phyloP scores from a whole-genome alignment of 768 basidiomycete genomes.

The Ramaria rubella region DNA sequence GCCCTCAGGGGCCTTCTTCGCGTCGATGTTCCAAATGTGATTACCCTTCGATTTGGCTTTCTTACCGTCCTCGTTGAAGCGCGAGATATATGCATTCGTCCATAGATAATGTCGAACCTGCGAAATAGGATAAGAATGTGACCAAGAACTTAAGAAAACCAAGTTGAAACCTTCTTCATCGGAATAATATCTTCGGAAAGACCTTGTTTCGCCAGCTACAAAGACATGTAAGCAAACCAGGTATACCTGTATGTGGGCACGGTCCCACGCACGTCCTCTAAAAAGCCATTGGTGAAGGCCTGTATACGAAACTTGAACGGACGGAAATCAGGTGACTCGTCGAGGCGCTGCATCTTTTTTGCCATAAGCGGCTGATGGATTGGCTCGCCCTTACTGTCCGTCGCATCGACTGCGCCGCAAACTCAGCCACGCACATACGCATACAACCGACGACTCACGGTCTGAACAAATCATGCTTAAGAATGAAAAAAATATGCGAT shows the following conservation, averaged over 20 bases:
- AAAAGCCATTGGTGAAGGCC: slow-evolving; percentile 92
- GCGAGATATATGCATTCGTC: slow-evolving; percentile 88
- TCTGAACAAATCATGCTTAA: slow-evolving; percentile 86
- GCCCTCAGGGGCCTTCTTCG: slow-evolving; percentile 63
- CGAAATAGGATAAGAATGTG: slow-evolving; percentile 4
- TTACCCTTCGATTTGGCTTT: slow-evolving; percentile 99
- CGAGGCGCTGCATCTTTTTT: slow-evolving; percentile 96
- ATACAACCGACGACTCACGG: slow-evolving; percentile 44
- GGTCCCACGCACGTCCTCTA: slow-evolving; percentile 65
- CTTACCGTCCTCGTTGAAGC: slow-evolving; percentile 98
- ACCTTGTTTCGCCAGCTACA: slow-evolving; percentile 75
- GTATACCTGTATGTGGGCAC: slow-evolving; percentile 14
- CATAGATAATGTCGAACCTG: slow-evolving; percentile 93
- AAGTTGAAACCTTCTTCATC: slow-evolving; percentile 74
- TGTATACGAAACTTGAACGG: slow-evolving; percentile 99
- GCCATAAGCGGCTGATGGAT: slow-evolving; percentile 99
- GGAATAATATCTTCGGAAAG: slow-evolving; percentile 93
- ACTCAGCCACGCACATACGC: slow-evolving; percentile 10
- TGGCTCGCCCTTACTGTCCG: slow-evolving; percentile 90
- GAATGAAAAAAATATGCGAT: slow-evolving; percentile 87
- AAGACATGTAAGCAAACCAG: not conserved
- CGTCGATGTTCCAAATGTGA: slow-evolving; percentile 98
- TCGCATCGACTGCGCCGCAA: slow-evolving; percentile 67
- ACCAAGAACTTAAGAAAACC: slow-evolving; percentile 5
- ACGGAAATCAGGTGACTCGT: slow-evolving; percentile 93